Base-by-base conservation (phyloP, 2,329 filamentous ascomycete genomes). In the Hortaea werneckii region DNA sequence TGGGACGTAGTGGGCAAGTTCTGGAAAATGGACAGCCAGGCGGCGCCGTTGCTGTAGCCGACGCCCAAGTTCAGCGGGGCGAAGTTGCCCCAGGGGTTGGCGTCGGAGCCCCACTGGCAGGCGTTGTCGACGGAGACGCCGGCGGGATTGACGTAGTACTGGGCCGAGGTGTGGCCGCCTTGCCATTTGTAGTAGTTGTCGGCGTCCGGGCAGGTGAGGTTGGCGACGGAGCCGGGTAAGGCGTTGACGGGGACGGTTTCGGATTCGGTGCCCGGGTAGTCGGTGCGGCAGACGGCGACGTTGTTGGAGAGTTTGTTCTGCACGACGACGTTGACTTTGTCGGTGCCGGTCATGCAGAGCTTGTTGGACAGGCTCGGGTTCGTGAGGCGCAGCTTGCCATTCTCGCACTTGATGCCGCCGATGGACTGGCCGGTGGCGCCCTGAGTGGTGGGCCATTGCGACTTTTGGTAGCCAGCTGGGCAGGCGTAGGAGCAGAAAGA, bases 61-160 rank as follows among this genome's bases (percentile, higher is more conserved):
- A 88, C 82, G 65, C 90, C 90, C 44, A 95, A 71, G 70, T 89
- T 90, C 58, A 87, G 70, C 29, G 92, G 89, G 41, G 92, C 83
- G 76, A 78, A 95, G 78, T 98, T 95, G 54, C 92, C 81, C 47
- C 74, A 65, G 52, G 73, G 68, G 48, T 71, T 60, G 45, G 65
- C 81, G 48, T 79, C 72, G 13, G 74, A 74, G 43, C 77, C 72
- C 92, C 92, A 96, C 48, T 77, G 68, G 70, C 92, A 98, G 42
- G 79, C 85, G 9, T 89, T 68, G 54, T 79, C 65, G 48, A 80
- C 69, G 12, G 68, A 58, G 44, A 84, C 72, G 50, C 87, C 88
- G 57, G 79, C 76, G 58, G 85, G 85, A 78, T 96, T 96, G 69
- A 96, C 78, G 65, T 98, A 98, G 77, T 95, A 96, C 71, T 96